Evolutionary conservation across 1,139 yeast species (phyloP).

Genomic region (Yamadazyma membranifaciens): DNA sequence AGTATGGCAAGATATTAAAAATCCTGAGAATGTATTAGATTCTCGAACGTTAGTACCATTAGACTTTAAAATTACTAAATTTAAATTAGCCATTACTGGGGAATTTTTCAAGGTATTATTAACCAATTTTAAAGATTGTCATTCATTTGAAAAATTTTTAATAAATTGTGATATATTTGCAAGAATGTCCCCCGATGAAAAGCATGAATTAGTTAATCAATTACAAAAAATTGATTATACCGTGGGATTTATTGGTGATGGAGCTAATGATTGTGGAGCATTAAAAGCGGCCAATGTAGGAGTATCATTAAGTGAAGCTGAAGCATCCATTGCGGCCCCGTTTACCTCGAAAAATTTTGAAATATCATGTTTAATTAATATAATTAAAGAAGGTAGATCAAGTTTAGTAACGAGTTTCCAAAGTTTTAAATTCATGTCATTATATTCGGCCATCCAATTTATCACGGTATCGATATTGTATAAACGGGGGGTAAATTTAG

Average conservation of each 20-base stretch:
- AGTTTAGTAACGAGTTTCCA: slow-evolving; percentile 93
- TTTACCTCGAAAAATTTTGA: slow-evolving; percentile 89
- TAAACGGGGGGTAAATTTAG: slow-evolving; percentile 86
- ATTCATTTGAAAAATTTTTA: slow-evolving; percentile 55
- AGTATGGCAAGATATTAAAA: slow-evolving; percentile 67
- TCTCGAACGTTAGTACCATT: slow-evolving; percentile 58
- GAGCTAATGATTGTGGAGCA: slow-evolving; percentile 97
- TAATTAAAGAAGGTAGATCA: slow-evolving; percentile 91
- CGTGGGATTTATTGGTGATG: slow-evolving; percentile 98
- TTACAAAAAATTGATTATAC: slow-evolving; percentile 83
- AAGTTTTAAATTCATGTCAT: slow-evolving; percentile 96
- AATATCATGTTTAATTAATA: slow-evolving; percentile 87
- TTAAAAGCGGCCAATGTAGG: slow-evolving; percentile 97
- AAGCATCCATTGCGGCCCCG: slow-evolving; percentile 98
- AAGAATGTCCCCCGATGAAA: slow-evolving; percentile 98
- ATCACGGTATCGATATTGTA: slow-evolving; percentile 81
- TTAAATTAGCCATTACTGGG: slow-evolving; percentile 84
- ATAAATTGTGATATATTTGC: slow-evolving; percentile 82
- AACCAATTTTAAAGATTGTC: slow-evolving; percentile 46
- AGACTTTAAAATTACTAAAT: slow-evolving; percentile 33
- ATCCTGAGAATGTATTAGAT: slow-evolving; percentile 56
- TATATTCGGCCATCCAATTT: slow-evolving; percentile 95
- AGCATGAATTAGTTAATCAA: slow-evolving; percentile 90
- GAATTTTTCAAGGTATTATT: slow-evolving; percentile 81
- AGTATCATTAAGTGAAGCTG: slow-evolving; percentile 92